Evolutionary conservation across 352 stramenopile species (phyloP).

Genomic region (Blastocystis sp.): DNA sequence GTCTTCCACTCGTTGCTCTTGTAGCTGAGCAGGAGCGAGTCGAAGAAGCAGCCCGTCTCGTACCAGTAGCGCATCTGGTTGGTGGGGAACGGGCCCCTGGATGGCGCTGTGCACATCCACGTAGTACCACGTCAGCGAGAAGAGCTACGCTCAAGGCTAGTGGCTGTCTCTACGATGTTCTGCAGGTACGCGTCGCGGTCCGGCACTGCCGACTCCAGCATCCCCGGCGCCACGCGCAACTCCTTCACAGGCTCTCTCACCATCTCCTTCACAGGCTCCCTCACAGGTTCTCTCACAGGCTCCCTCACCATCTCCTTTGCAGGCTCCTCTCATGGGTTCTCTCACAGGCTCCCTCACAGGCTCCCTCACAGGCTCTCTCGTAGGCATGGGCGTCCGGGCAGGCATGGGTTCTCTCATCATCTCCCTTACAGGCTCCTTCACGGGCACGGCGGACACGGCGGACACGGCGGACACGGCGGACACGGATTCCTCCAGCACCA

Average conservation of each 20-base stretch:
- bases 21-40: not conserved
- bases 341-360: too few species aligned
- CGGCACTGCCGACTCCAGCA: not conserved
- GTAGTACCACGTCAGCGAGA: slow-evolving; percentile 51
- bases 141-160: not conserved
- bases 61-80: slow-evolving; percentile 47
- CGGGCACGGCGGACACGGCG: too few species aligned
- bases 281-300: too few species aligned
- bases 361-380: too few species aligned
- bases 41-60: slow-evolving; percentile 53
- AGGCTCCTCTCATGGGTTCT: too few species aligned
- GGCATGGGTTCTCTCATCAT: too few species aligned
- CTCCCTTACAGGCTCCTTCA: too few species aligned
- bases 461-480: too few species aligned
- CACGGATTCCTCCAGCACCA: not conserved
- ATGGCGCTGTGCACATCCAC: slow-evolving; percentile 28
- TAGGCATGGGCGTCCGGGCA: too few species aligned
- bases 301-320: too few species aligned
- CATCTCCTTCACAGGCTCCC: too few species aligned
- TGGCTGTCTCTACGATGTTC: not conserved
- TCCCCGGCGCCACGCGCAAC: not conserved
- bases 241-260: too few species aligned
- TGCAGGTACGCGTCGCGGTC: not conserved
- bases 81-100: slow-evolving; percentile 50
- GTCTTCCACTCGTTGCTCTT: slow-evolving; percentile 8